A percentile compares a stretch with the other conserved stretches of the same genome.
phyloP scores from a whole-genome alignment of 2,329 filamentous ascomycete species.

The Hyphodiscus sp. region DNA sequence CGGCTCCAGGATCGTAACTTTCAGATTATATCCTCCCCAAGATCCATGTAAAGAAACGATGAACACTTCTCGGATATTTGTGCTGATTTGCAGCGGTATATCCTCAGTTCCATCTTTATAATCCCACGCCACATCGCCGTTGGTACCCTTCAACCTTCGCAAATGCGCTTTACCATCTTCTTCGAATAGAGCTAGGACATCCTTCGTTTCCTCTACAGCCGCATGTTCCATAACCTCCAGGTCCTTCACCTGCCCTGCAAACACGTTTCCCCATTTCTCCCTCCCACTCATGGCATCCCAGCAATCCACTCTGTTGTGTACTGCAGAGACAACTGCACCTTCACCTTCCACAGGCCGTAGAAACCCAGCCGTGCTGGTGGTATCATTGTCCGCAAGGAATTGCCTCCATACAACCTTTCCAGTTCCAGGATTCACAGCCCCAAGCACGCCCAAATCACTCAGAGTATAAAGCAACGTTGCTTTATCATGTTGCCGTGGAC shows the following conservation, averaged over 20 bases:
- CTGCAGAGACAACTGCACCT: conserved; percentile 67
- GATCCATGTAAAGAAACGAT: conserved; percentile 68
- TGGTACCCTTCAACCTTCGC: conserved; percentile 64
- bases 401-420: conserved; percentile 86
- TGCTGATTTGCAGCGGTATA: conserved; percentile 65
- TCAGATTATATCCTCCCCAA: conserved; percentile 67
- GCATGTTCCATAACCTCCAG: conserved; percentile 71
- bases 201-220: conserved; percentile 48
- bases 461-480: conserved; percentile 88
- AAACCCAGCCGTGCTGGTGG: conserved; percentile 30
- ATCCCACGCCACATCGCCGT: conserved; percentile 75
- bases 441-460: conserved; percentile 76
- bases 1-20: conserved; percentile 66
- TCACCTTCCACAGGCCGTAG: conserved; percentile 73
- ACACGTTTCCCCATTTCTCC: conserved; percentile 64
- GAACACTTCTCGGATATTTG: conserved; percentile 65
- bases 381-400: conserved; percentile 46
- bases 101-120: conserved; percentile 63
- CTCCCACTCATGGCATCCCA: conserved; percentile 83
- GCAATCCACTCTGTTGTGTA: conserved; percentile 62
- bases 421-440: conserved; percentile 82
- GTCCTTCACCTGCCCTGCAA: conserved; percentile 55
- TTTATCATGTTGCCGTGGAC: conserved; percentile 71
- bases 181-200: conserved; percentile 63
- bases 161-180: conserved; percentile 52